Evolutionary conservation across 345 rosid genomes (phyloP).

Genomic region (Lepidium didymum): DNA sequence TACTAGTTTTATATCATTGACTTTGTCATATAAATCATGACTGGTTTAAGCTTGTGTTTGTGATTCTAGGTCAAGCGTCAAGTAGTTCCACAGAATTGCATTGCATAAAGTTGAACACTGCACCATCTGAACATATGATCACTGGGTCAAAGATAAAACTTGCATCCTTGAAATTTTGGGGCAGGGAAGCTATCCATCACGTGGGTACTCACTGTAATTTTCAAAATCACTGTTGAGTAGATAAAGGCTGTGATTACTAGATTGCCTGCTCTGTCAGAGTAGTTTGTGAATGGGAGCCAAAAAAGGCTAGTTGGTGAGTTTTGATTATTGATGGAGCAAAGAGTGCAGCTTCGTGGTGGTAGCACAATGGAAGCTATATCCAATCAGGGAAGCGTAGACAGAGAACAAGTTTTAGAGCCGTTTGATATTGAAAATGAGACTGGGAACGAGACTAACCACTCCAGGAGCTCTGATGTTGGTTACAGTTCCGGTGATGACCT

Average conservation of each 20-base stretch:
- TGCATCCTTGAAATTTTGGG: background rate
- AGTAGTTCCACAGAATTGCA: background rate
- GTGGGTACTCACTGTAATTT: background rate
- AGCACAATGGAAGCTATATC: constrained; percentile 18
- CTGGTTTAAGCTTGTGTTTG: constrained; percentile 14
- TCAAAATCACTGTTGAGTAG: background rate
- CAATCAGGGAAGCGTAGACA: constrained; percentile 28
- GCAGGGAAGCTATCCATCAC: background rate
- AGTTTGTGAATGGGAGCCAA: constrained; percentile 27
- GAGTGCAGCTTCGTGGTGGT: constrained; percentile 41
- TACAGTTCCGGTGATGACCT: constrained; percentile 21
- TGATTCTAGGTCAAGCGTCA: constrained; percentile 8
- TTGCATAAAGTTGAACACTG: background rate
- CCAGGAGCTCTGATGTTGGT: constrained; percentile 33
- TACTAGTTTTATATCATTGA: background rate
- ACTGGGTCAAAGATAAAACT: background rate
- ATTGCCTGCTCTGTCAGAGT: constrained; percentile 26
- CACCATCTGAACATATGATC: background rate
- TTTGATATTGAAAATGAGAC: constrained; percentile 50
- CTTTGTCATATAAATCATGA: background rate
- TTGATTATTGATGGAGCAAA: constrained; percentile 33
- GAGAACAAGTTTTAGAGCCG: constrained; percentile 34
- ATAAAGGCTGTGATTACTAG: background rate
- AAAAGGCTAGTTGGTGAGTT: constrained; percentile 9
- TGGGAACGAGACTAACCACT: constrained; percentile 26